Base-by-base conservation (phyloP, 2,329 filamentous ascomycete species). In the Uncinocarpus reesii region DNA sequence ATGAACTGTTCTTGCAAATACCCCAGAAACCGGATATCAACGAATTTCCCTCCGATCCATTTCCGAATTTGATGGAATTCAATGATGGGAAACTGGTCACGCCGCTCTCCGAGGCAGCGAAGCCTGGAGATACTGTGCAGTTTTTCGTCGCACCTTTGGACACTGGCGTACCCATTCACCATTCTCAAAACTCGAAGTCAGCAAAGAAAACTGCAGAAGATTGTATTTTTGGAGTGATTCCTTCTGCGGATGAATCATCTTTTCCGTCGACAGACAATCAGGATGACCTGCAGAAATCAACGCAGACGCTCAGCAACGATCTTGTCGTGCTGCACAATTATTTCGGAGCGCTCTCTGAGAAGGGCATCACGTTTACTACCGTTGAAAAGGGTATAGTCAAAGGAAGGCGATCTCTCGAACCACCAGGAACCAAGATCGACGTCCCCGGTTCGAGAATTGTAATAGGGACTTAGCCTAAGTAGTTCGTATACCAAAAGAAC, bases 271-370 rank as follows among this genome's bases (percentile, higher is more conserved):
- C 28, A 26, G 20, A 4, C 4, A 6, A 28, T 2, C 10, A 48
- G 18, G 21, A 13, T 23, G n/a, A 32, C 16, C 34, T 5, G 21
- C 8, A 34, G 37, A 15, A 31, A 15, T n/a, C 24, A n/a, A 24
- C 3, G 13, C 20, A 40, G 8, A 7, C 8, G 11, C 20, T 16
- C 13, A 21, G 38, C 15, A 55, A 56, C 13, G 46, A 54, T 29
- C 47, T 68, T 15, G 35, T 53, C 13, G 40, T 56, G 13, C n/a
- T 63, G 7, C 60, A 56, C 11, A 59, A 61, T 44, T 55, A 55
- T 20, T 69, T 69, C 53, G 65, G 66, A 6, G 67, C 65, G 8
- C 49, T 68, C 38, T 67, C 66, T 4, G 65, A 68, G 47, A 66
- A 64, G 38, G 61, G 62, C 15, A 64, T 69, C 42, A 60, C 60